These are phyloP conservation scores for Russula compacta DNA, from an alignment of 768 basidiomycete species.

Conservation along the genomic window DNA sequence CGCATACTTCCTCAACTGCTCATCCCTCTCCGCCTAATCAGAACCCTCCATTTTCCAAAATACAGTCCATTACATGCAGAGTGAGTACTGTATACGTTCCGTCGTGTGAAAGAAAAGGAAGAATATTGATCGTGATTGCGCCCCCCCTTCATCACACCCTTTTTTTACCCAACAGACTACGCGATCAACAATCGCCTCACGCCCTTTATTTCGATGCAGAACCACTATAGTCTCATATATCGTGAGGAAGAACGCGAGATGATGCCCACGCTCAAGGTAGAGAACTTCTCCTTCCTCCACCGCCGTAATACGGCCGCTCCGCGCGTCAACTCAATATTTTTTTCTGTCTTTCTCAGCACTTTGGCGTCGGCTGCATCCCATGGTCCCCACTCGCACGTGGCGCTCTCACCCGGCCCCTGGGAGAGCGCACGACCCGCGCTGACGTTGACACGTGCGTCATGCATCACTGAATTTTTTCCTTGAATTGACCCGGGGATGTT, in stretches of 20 bases:
- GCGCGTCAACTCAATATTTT: neutral
- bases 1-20: neutral
- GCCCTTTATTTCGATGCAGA: conserved; percentile 42
- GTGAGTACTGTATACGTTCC: conserved; percentile 9
- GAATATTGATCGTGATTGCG: neutral
- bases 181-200: conserved; percentile 28
- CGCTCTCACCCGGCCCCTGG: conserved; percentile 23
- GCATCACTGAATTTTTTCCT: neutral
- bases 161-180: conserved; percentile 18
- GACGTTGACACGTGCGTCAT: conserved; percentile 25
- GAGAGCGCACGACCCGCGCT: conserved; percentile 17
- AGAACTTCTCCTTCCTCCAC: neutral
- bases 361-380: conserved; percentile 34
- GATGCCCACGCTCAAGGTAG: conserved; percentile 26
- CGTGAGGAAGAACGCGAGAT: conserved; percentile 37
- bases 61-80: conserved; percentile 25
- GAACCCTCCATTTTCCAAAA: neutral
- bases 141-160: neutral
- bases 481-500: neutral
- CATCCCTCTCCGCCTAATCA: neutral
- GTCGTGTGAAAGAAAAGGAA: neutral
- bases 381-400: conserved; percentile 32
- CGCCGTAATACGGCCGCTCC: neutral
- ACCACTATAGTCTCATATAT: conserved; percentile 35
- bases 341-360: conserved; percentile 13